These are phyloP conservation scores for Phytophthora sansomeana DNA, from an alignment of 352 stramenopile species.

Conservation along the genomic window DNA sequence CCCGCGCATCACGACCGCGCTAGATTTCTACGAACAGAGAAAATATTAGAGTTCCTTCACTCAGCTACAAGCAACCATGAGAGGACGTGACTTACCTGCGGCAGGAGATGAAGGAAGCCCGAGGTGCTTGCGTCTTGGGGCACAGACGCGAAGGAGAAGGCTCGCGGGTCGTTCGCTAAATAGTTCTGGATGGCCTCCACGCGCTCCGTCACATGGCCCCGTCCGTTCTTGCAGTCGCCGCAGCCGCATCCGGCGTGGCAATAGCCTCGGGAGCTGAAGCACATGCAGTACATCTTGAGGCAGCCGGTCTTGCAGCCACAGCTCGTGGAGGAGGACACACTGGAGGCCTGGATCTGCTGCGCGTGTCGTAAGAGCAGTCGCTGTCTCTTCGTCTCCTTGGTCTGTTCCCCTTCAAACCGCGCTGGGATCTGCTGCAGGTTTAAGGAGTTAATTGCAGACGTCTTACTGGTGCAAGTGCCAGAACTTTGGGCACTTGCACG, in stretches of 20 bases:
- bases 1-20: constrained; percentile 75
- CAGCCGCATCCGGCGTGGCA: constrained; percentile 76
- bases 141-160: constrained; percentile 71
- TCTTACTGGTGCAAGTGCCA: constrained; percentile 4
- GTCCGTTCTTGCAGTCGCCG: constrained; percentile 79
- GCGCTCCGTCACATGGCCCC: constrained; percentile 62
- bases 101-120: constrained; percentile 76
- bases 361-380: constrained; percentile 63
- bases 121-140: constrained; percentile 37
- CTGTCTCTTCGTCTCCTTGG: constrained; percentile 54
- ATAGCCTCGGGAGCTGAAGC: constrained; percentile 85
- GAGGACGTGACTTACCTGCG: constrained; percentile 44
- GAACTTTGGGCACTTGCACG: not conserved
- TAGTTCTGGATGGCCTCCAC: constrained; percentile 80
- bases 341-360: constrained; percentile 77
- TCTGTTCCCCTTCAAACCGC: constrained; percentile 30
- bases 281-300: constrained; percentile 90
- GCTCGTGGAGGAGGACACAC: constrained; percentile 73
- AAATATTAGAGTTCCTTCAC: not conserved
- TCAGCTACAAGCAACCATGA: not conserved
- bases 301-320: constrained; percentile 89
- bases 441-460: constrained; percentile 7
- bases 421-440: constrained; percentile 26
- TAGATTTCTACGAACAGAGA: constrained; percentile 57
- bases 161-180: constrained; percentile 76